Conservation (phyloP, 192 early-diverging fungal genomes). For the Gamsiella multidivaricata region DNA sequence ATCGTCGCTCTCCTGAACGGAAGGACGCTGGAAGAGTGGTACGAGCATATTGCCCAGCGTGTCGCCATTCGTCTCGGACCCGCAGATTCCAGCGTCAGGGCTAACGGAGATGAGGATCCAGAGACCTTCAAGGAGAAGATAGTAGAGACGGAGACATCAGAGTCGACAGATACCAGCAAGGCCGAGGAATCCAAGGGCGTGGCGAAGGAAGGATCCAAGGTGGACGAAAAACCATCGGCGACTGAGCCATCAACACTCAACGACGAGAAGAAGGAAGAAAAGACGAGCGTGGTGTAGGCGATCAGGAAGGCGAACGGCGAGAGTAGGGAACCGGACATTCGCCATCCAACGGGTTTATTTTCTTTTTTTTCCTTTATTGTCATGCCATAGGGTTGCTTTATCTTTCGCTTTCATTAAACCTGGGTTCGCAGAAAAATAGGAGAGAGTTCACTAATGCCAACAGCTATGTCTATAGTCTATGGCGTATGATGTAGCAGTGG, state of each 20-base stretch:
- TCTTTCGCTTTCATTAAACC: no score
- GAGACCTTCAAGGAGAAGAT: slow-evolving; percentile 24
- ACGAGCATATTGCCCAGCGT: slow-evolving; percentile 55
- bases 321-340: no score
- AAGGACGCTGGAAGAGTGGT: slow-evolving; percentile 83
- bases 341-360: no score
- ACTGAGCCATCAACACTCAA: not conserved
- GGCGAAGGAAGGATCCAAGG: no score
- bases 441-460: no score
- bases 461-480: no score
- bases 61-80: slow-evolving; percentile 33
- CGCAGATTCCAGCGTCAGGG: slow-evolving; percentile 10
- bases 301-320: no score
- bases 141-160: not conserved
- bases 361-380: no score
- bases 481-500: no score
- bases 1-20: slow-evolving; percentile 89
- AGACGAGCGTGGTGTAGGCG: not conserved
- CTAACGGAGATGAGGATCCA: slow-evolving; percentile 41
- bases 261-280: not conserved
- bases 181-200: not conserved
- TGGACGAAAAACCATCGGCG: not conserved
- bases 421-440: no score
- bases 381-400: no score
- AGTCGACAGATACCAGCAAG: not conserved